Evolutionary conservation across 345 rosid genomes (phyloP), one percentile per base, ranked within the genome.

Genomic region (Salix exigua): DNA sequence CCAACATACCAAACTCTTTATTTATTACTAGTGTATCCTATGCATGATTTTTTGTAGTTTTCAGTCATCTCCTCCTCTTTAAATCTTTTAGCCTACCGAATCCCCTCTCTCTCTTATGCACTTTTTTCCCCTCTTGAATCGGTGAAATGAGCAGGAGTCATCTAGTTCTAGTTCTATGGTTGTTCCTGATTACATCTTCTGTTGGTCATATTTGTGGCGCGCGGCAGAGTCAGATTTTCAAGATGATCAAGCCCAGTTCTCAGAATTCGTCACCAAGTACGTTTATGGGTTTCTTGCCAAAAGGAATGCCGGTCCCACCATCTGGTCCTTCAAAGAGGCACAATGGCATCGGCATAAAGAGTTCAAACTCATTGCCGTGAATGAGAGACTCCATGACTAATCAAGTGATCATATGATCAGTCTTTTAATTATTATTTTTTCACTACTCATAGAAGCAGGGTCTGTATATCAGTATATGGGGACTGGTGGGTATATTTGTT

Each of bases 301-400:
- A 89, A 77, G 82, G 81, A 80, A 74, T 83, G 53, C 91, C 88
- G 38, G 82, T 89, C 78, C 96, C 93, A 65, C 89, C 85, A 53
- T 91, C 96, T 55, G 93, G 83, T 64, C 96, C 96, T 72, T 91
- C 96, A n/a, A 91, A 73, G 84, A 72, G 73, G 79, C 96, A 91
- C 84, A 89, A 91, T 72, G 80, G 23, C 71, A 75, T 83, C 55
- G 89, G 92, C 26, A 62, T 87, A 38, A 82, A 85, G 63, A 89
- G 87, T 68, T 69, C 77, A 51, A 74, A 75, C 66, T 62, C 68
- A 60, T 76, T 44, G 26, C 89, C 88, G 48, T 88, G 86, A 88
- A 79, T 23, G 37, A 66, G 35, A 66, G 69, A 33, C 1, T 19
- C 69, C 38, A 33, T 18, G 69, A 35, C 69, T 37, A 9, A 23